phyloP scores from a whole-genome alignment of 768 basidiomycete species.

The Mycena venus region DNA sequence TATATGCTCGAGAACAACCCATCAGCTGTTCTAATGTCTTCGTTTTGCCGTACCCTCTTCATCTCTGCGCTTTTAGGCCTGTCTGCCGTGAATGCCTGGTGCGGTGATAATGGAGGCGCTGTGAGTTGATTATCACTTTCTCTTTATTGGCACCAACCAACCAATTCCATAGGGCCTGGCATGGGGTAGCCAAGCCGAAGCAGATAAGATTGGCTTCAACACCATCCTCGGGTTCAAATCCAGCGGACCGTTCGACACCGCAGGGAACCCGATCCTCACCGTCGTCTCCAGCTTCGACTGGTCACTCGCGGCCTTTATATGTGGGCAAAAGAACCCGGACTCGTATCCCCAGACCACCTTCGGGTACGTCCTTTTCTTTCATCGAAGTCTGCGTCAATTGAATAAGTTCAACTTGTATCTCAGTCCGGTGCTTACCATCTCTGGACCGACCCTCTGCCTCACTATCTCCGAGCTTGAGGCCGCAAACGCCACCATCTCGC shows the following conservation, averaged over 20 bases:
- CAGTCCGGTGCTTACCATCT: neutral
- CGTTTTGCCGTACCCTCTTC: neutral
- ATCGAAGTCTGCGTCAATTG: neutral
- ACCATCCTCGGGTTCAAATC: neutral
- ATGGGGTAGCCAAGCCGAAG: neutral
- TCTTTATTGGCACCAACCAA: too few relatives aligned
- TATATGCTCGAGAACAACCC: too few relatives aligned
- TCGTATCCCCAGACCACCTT: neutral
- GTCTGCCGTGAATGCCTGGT: neutral
- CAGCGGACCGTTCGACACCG: constrained; percentile 3
- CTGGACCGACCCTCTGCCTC: neutral
- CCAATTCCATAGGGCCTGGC: neutral
- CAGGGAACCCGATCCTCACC: constrained; percentile 6
- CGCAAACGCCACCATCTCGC: neutral
- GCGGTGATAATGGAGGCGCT: constrained; percentile 11
- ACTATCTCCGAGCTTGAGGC: neutral
- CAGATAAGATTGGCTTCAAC: neutral
- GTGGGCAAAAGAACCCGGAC: neutral
- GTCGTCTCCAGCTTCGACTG: neutral
- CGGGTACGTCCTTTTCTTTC: too few relatives aligned
- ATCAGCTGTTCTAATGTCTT: neutral
- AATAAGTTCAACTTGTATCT: too few relatives aligned
- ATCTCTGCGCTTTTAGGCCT: neutral
- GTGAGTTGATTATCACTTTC: neutral
- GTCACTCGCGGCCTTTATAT: neutral